Conservation (phyloP, 2,329 filamentous ascomycete genomes). For the Pseudovirgaria hyperparasitica region DNA sequence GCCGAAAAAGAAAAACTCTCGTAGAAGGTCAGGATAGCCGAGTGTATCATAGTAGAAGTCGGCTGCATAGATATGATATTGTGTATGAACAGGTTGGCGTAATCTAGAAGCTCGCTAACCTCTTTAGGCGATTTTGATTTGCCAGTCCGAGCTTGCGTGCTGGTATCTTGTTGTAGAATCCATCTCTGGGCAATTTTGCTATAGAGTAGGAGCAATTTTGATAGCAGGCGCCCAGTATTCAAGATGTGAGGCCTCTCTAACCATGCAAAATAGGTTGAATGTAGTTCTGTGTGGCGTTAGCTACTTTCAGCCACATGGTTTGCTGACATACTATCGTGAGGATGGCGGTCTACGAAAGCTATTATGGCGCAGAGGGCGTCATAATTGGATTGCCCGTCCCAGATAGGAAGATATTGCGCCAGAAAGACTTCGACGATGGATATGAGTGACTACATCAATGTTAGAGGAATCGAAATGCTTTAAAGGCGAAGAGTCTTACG, state of each 20-base stretch:
- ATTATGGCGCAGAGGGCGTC: conserved; percentile 43
- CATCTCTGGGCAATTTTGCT: too few species aligned
- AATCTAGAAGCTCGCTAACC: too few species aligned
- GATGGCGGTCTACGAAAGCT: conserved; percentile 25
- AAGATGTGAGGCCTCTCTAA: too few species aligned
- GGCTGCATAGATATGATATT: too few species aligned
- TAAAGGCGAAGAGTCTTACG: conserved; percentile 9
- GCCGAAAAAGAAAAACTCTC: conserved; percentile 49
- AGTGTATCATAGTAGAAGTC: too few species aligned
- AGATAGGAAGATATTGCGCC: conserved; percentile 19
- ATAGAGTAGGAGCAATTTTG: too few species aligned
- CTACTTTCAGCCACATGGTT: conserved; percentile 12
- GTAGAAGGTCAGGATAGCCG: conserved; percentile 51
- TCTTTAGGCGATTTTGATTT: too few species aligned
- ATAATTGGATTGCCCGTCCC: conserved; percentile 21
- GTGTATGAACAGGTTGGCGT: too few species aligned
- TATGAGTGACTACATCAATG: conserved; percentile 16
- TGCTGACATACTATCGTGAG: conserved; percentile 42
- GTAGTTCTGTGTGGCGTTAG: conserved; percentile 16
- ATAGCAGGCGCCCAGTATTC: too few species aligned
- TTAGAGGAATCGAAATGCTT: neutral
- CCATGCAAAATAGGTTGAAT: conserved; percentile 22
- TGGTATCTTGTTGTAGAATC: too few species aligned
- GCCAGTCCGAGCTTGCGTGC: too few species aligned
- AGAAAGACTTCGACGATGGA: conserved; percentile 20